phyloP scores from a whole-genome alignment of 1,284 basidiomycete species.

The Puccinia triticina region DNA sequence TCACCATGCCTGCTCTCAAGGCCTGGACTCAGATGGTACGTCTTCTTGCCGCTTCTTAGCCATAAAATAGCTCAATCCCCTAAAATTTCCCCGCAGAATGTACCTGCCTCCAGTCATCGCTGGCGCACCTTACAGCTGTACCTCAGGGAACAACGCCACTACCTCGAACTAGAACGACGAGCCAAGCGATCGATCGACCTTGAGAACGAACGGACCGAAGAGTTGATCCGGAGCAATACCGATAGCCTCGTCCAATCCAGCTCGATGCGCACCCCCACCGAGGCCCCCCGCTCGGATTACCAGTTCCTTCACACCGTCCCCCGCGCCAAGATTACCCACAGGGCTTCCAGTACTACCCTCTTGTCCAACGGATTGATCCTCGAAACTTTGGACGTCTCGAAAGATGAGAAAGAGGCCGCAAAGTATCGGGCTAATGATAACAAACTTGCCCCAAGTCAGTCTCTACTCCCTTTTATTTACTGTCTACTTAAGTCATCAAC shows the following conservation, averaged over 20 bases:
- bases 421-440: constrained; percentile 26
- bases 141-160: constrained; percentile 64
- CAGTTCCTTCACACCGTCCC: constrained; percentile 53
- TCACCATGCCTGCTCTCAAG: constrained; percentile 67
- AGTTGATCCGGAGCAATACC: constrained; percentile 54
- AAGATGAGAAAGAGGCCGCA: constrained; percentile 71
- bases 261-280: constrained; percentile 63
- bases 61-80: neutral
- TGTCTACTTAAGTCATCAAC: neutral
- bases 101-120: constrained; percentile 64
- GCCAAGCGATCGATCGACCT: constrained; percentile 53
- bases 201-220: constrained; percentile 53
- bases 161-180: constrained; percentile 62
- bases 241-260: constrained; percentile 60
- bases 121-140: constrained; percentile 64
- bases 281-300: constrained; percentile 53
- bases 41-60: constrained; percentile 40
- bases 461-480: neutral
- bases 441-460: constrained; percentile 24
- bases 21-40: constrained; percentile 82
- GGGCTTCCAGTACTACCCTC: constrained; percentile 66
- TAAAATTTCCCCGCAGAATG: constrained; percentile 62
- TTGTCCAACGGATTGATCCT: constrained; percentile 83
- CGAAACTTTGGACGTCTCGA: constrained; percentile 78
- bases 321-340: constrained; percentile 52